Conservation (phyloP, 148 eudicot genomes). For the Amaranthus palmeri region DNA sequence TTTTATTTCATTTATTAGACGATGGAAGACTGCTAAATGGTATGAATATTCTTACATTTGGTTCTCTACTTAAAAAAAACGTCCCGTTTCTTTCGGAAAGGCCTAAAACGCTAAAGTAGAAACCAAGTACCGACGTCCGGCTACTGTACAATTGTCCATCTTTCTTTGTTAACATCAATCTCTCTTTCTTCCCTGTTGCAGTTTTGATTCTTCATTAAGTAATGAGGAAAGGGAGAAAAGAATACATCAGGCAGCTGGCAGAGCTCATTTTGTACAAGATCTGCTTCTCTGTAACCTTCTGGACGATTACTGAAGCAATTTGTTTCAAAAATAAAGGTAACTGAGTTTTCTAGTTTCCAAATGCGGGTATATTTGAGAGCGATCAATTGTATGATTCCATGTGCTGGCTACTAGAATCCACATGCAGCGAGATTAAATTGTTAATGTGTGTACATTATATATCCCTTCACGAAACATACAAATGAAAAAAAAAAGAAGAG, state of each 20-base stretch:
- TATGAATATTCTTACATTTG: too few relatives aligned
- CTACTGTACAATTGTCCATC: too few relatives aligned
- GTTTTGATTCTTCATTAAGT: constrained; percentile 77
- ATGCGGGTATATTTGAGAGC: constrained; percentile 3
- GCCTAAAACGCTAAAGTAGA: too few relatives aligned
- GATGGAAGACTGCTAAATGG: too few relatives aligned
- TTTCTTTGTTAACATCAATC: not conserved
- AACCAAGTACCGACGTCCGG: too few relatives aligned
- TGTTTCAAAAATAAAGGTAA: constrained; percentile 24
- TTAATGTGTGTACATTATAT: constrained; percentile 11
- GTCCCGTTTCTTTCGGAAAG: too few relatives aligned
- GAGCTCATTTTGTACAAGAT: constrained; percentile 85
- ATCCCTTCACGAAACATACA: constrained; percentile 3
- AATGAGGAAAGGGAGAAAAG: constrained; percentile 70
- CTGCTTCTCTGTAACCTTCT: constrained; percentile 64
- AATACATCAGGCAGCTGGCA: constrained; percentile 64
- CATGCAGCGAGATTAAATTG: constrained; percentile 1
- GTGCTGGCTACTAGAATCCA: constrained; percentile 10
- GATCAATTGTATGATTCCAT: constrained; percentile 10
- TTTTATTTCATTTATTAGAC: too few relatives aligned
- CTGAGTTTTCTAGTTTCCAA: constrained; percentile 10
- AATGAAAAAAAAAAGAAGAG: not conserved
- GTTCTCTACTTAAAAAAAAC: too few relatives aligned
- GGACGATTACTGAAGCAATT: constrained; percentile 37
- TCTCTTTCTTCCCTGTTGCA: constrained; percentile 26